A percentile compares a stretch with the other conserved stretches of the same genome.
Evolutionary conservation across 2,329 filamentous ascomycete genomes (phyloP).

Genomic region (Ophiocordyceps robertsii): DNA sequence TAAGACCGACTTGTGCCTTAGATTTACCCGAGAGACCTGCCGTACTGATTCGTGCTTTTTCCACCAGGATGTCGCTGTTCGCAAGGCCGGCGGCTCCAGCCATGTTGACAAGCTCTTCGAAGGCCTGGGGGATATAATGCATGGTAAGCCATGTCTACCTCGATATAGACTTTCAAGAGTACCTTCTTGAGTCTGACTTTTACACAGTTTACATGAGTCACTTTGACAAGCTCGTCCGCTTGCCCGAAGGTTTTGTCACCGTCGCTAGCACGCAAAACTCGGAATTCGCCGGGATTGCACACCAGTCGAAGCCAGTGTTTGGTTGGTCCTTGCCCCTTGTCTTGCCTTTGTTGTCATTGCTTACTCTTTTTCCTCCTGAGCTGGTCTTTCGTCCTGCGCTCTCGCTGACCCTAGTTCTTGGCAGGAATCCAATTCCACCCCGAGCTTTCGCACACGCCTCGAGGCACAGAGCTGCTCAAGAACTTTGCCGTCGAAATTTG

Average conservation of each 20-base stretch:
- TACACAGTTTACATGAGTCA: conserved; percentile 67
- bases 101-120: conserved; percentile 61
- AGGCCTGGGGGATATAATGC: conserved; percentile 45
- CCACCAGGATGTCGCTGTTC: conserved; percentile 15
- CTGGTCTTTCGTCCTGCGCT: too few species aligned
- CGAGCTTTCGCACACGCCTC: conserved; percentile 45
- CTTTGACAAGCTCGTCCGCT: conserved; percentile 64
- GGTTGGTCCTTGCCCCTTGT: conserved; percentile 9
- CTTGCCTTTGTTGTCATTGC: too few species aligned
- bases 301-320: conserved; percentile 53
- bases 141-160: background rate
- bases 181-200: conserved; percentile 12
- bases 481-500: conserved; percentile 86
- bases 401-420: too few species aligned
- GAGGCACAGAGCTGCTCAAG: conserved; percentile 55
- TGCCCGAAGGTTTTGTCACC: conserved; percentile 60
- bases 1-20: background rate
- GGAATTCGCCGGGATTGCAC: conserved; percentile 67
- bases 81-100: conserved; percentile 27
- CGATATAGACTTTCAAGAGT: background rate
- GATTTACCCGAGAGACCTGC: background rate
- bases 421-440: conserved; percentile 67
- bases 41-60: background rate
- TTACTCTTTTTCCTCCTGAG: too few species aligned
- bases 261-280: conserved; percentile 68